Percentiles rank a stretch among this genome's conserved stretches.
Evolutionary conservation across 169 alveolate genomes (phyloP).

Genomic region (Plasmodium gaboni): DNA sequence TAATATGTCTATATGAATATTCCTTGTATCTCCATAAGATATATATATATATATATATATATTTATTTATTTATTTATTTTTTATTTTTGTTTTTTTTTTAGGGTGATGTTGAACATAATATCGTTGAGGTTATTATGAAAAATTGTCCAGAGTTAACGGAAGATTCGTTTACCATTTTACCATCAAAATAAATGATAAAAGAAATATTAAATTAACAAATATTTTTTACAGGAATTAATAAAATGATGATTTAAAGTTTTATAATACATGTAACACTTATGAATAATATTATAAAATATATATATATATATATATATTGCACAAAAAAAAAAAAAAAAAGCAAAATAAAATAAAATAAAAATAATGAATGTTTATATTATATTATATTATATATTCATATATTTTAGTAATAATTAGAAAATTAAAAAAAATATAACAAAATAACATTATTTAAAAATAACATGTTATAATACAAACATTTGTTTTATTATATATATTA

Average conservation of each 20-base stretch:
- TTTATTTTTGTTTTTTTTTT: background rate
- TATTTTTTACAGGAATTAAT: too few species aligned
- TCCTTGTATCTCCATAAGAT: background rate
- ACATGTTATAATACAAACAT: too few species aligned
- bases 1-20: background rate
- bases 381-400: too few species aligned
- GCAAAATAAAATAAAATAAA: too few species aligned
- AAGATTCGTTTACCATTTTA: constrained; percentile 78
- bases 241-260: too few species aligned
- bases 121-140: constrained; percentile 80
- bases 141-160: constrained; percentile 83
- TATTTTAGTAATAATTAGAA: too few species aligned
- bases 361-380: too few species aligned
- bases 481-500: too few species aligned
- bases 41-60: background rate
- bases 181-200: constrained; percentile 74
- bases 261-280: background rate
- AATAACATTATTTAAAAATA: too few species aligned
- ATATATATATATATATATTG: background rate
- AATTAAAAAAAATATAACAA: too few species aligned
- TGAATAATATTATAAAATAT: background rate
- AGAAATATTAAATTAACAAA: too few species aligned
- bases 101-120: constrained; percentile 87
- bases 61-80: background rate
- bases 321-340: too few species aligned